Evolutionary conservation across 768 basidiomycete species (phyloP).

Genomic region (Pseudohyphozyma bogoriensis): DNA sequence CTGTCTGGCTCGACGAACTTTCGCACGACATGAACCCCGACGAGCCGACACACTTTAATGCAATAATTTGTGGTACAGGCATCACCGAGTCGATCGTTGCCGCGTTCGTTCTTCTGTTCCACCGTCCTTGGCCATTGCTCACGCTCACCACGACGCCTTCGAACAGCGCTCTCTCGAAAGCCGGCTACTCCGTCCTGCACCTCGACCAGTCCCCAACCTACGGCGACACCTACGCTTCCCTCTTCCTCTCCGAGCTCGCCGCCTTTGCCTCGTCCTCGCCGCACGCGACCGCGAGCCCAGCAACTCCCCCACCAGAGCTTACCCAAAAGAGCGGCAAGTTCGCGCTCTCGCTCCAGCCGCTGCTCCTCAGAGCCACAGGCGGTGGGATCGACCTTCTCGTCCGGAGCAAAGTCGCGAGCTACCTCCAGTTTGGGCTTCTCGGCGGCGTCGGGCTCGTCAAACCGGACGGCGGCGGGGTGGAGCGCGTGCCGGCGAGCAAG

Average conservation of each 20-base stretch:
- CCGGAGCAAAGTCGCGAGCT: conserved; percentile 72
- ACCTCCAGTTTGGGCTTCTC: conserved; percentile 80
- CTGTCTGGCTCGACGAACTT: too few species aligned
- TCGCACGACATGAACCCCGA: conserved; percentile 10
- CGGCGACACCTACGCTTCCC: conserved; percentile 67
- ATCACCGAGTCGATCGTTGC: conserved; percentile 74
- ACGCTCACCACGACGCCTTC: neutral
- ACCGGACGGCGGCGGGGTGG: conserved; percentile 36
- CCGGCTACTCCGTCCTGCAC: conserved; percentile 78
- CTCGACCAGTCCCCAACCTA: conserved; percentile 77
- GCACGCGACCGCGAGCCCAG: neutral
- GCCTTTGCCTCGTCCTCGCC: conserved; percentile 43
- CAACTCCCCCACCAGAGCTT: conserved; percentile 26
- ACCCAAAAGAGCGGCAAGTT: conserved; percentile 61
- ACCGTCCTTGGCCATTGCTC: neutral
- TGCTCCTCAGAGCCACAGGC: conserved; percentile 68
- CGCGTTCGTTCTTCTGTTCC: conserved; percentile 53
- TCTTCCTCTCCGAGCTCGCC: conserved; percentile 69
- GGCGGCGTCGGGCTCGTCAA: conserved; percentile 47
- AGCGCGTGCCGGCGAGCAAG: conserved; percentile 71
- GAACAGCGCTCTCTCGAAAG: conserved; percentile 71
- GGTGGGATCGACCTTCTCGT: conserved; percentile 68
- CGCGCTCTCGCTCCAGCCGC: conserved; percentile 72
- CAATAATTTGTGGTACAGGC: neutral
- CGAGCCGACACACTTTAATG: conserved; percentile 36